Evolutionary conservation across 768 basidiomycete genomes (phyloP).

Genomic region (Russula vinacea): DNA sequence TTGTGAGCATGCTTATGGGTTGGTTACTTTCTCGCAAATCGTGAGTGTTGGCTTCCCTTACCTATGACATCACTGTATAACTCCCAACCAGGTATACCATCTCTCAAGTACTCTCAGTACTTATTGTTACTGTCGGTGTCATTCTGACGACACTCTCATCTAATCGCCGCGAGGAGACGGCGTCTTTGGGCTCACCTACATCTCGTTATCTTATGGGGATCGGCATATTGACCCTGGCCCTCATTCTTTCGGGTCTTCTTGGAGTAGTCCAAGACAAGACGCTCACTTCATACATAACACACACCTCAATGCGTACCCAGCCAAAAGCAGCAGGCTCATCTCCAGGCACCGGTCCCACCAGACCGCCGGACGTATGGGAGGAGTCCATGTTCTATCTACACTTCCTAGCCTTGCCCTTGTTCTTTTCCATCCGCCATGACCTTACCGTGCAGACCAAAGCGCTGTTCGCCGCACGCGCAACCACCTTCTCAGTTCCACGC

Average conservation of each 20-base stretch:
- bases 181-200: slow-evolving; percentile 31
- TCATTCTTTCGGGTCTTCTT: slow-evolving; percentile 76
- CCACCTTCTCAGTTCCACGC: slow-evolving; percentile 28
- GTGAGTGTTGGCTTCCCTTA: slow-evolving; percentile 39
- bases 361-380: slow-evolving; percentile 53
- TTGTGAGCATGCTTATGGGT: slow-evolving; percentile 80
- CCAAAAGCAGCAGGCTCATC: slow-evolving; percentile 27
- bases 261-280: slow-evolving; percentile 85
- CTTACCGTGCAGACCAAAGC: slow-evolving; percentile 47
- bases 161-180: slow-evolving; percentile 27
- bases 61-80: slow-evolving; percentile 21
- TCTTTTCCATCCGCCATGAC: slow-evolving; percentile 55
- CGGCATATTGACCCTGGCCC: slow-evolving; percentile 65
- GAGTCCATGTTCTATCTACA: slow-evolving; percentile 93
- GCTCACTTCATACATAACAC: slow-evolving; percentile 47
- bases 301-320: background rate
- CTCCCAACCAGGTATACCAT: slow-evolving; percentile 49
- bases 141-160: slow-evolving; percentile 79
- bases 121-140: slow-evolving; percentile 80
- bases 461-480: slow-evolving; percentile 32
- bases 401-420: slow-evolving; percentile 75
- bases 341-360: background rate
- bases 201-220: slow-evolving; percentile 68
- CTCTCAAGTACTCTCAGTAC: slow-evolving; percentile 66
- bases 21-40: slow-evolving; percentile 62